Base-by-base conservation (phyloP, 805 yeast species). In the Yarrowia sp. region DNA sequence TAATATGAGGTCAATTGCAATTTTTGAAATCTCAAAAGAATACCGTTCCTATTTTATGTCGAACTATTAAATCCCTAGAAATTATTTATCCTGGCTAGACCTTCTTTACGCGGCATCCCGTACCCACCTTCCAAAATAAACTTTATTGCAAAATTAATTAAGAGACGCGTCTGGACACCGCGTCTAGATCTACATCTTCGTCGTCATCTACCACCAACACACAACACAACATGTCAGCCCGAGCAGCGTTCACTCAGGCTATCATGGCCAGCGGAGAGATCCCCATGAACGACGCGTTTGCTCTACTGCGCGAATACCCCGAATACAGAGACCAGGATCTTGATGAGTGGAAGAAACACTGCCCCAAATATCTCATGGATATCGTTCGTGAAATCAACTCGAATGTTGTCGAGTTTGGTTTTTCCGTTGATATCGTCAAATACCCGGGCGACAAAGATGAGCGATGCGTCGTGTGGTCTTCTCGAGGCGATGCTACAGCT, bases 141-240 rank as follows among this genome's bases (percentile, higher is more conserved):
- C 4, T 22, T 22, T 22, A 22, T 22, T 22, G 28, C 28, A 22
- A 22, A 22, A 22, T 22, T 22, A 22, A 22, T 22, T 22, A 22
- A 22, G 28, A 22, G 28, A 22, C 28, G 28, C 28, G 28, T 22
- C 28, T 22, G 28, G 28, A 22, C 28, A 22, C 28, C 28, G 28
- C 28, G 28, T 22, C 28, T 22, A 22, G 28, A 22, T 22, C 28
- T 22, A 22, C 28, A 22, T 22, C 28, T 22, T 22, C 5, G 28
- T 22, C 28, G 28, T 22, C 28, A 22, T 22, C 28, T 22, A 22
- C 28, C 53, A 50, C n/a, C 43, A 36, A 8, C 58, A 51, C 35
- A 50, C 43, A 9, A 22, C 28, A 18, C 51, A 53, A 8, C 14
- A 41, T 87, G 66, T 88, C 86, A 22, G 61, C 61, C 11, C 15